Conservation (phyloP, 129 eudicot genomes). For the Erigeron canadensis region DNA sequence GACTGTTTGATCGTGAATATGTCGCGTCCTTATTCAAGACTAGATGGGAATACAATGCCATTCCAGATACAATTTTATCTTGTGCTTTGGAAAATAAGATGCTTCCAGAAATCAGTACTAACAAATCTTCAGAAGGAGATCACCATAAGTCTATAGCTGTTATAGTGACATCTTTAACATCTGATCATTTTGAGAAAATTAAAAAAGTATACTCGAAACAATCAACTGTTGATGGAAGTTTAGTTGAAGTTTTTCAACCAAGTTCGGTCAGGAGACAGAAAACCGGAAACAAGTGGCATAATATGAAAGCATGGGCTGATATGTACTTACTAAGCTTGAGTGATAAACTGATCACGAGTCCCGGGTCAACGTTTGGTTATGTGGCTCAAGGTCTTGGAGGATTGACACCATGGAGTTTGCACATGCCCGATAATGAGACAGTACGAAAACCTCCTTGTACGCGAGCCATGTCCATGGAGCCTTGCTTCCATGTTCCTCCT, state of each 20-base stretch:
- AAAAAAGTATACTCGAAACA: conserved; percentile 3
- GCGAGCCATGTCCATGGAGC: neutral
- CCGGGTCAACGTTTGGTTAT: conserved; percentile 7
- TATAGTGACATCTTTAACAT: neutral
- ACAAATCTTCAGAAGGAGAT: neutral
- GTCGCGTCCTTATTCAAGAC: neutral
- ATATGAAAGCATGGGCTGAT: conserved; percentile 8
- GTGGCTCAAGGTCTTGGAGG: conserved; percentile 20
- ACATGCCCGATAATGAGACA: neutral
- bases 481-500: conserved; percentile 10
- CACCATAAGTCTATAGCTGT: neutral
- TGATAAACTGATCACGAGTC: neutral
- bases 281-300: neutral
- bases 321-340: conserved; percentile 8
- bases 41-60: neutral
- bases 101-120: neutral
- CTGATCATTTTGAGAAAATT: neutral
- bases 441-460: neutral
- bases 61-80: neutral
- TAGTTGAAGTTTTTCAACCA: conserved; percentile 1
- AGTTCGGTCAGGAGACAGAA: neutral
- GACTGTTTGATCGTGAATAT: neutral
- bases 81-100: conserved; percentile 1
- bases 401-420: conserved; percentile 4
- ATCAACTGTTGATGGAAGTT: neutral